These are phyloP conservation scores for Coix lacrymajobi DNA, from an alignment of 176 grass and related monocot species.

Conservation along the genomic window DNA sequence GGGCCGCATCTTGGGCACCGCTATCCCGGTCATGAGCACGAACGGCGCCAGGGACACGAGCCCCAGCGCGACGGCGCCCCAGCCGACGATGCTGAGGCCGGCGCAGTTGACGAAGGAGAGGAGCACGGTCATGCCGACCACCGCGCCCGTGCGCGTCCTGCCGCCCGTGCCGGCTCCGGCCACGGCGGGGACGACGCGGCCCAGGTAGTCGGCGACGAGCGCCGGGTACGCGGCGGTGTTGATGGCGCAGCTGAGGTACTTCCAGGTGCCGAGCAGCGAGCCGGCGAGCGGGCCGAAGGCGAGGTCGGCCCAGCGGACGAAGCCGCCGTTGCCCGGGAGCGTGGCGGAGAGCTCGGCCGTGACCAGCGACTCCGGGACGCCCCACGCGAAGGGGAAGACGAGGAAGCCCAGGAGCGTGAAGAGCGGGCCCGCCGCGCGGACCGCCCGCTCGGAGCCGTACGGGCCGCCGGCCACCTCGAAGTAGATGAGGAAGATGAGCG, in stretches of 20 bases:
- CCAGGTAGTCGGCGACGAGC: constrained; percentile 38
- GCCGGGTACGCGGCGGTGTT: constrained; percentile 39
- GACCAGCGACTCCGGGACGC: constrained; percentile 39
- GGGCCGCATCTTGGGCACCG: constrained; percentile 24
- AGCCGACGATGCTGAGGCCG: constrained; percentile 41
- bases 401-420: constrained; percentile 40
- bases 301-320: constrained; percentile 39
- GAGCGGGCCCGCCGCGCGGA: constrained; percentile 37
- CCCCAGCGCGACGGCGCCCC: constrained; percentile 40
- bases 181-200: constrained; percentile 12
- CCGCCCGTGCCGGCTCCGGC: not conserved
- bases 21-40: constrained; percentile 33
- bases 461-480: constrained; percentile 48
- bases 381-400: constrained; percentile 41
- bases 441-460: constrained; percentile 32
- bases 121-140: constrained; percentile 24
- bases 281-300: constrained; percentile 47
- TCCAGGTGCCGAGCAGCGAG: constrained; percentile 44
- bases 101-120: constrained; percentile 41
- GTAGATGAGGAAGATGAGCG: constrained; percentile 52
- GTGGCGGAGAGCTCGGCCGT: constrained; percentile 43
- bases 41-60: constrained; percentile 36
- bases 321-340: constrained; percentile 42
- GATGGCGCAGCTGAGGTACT: constrained; percentile 51
- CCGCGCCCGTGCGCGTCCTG: not conserved